Evolutionary conservation across 192 early-diverging fungal genomes (phyloP), one percentile per base, ranked within the genome.

Genomic region (Coemansia sp.): DNA sequence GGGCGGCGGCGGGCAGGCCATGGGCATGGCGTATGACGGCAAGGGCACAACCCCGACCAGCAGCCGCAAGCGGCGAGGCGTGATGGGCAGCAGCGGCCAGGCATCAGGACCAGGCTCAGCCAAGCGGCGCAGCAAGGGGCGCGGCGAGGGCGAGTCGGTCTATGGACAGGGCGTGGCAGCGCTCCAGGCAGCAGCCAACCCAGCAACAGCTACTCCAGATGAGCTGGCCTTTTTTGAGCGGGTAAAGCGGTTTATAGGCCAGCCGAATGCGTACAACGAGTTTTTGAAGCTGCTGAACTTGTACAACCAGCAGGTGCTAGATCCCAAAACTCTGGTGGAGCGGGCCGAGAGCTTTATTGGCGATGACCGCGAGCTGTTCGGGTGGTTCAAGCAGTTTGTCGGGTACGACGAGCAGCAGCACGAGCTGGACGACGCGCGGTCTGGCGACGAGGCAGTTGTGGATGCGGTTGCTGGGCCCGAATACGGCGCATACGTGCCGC

Each of bases 201-300:
- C 68, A 0, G 78, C 69, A 1, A 68, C 77, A 3, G 70, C 78
- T 12, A 78, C 86, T 0, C 67, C 78, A 8, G 93, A 96, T 46
- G 97, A 99, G 65, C 77, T 93, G 6, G 89, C 91, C 31, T 92
- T 98, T 59, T 98, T 99, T 81, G 95, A 98, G 53, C 83, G 87
- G 12, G 90, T 91, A 53, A 94, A 93, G 63, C 82, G 83, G 31
- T 80, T 86, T 59, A 92, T 99, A 51, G 84, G 85, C 3, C 89
- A 93, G 79, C 94, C 93, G 47, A 72, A 80, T 13, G 87, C 88
- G 0, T 99, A 96, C 68, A 90, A 90, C 71, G 95, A 99, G 67
- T 99, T 99, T 70, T 80, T 99, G 43, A 98, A 97, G 68, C 75
- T 97, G 2, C 76, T 99, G 18, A 96, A 97, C 50, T 68, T 98